A percentile compares a stretch with the other conserved stretches of the same genome.
Conservation (phyloP, 495 filamentous ascomycete species). For the Penicillium herquei region DNA sequence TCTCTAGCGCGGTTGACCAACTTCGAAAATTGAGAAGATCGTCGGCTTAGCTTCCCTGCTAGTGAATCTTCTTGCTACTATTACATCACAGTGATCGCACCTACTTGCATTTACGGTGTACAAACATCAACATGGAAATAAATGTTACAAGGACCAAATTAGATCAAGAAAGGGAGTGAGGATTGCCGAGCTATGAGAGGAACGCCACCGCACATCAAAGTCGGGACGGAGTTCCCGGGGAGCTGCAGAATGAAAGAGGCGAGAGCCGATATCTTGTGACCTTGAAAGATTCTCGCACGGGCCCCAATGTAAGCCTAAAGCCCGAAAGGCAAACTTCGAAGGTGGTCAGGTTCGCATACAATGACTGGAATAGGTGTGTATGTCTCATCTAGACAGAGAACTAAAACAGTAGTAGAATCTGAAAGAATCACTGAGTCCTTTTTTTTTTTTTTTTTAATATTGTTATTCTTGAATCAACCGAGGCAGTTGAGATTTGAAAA, state of each 20-base stretch:
- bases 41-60: slow-evolving; percentile 6
- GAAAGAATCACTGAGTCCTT: neutral
- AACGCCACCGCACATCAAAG: neutral
- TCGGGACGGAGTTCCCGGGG: neutral
- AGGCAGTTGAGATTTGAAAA: too few species aligned
- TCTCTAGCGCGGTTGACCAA: slow-evolving; percentile 7
- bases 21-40: slow-evolving; percentile 12
- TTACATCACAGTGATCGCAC: slow-evolving; percentile 1
- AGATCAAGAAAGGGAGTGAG: neutral
- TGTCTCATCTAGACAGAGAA: neutral
- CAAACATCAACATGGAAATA: neutral
- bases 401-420: too few species aligned
- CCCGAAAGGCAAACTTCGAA: neutral
- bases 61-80: slow-evolving; percentile 1
- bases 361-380: neutral
- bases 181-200: neutral
- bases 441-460: too few species aligned
- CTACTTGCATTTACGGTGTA: neutral
- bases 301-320: neutral
- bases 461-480: too few species aligned
- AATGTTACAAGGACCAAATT: neutral
- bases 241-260: neutral
- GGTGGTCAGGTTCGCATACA: neutral
- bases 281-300: neutral
- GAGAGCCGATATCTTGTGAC: neutral